phyloP scores from a whole-genome alignment of 345 rosid genomes.

The Populus pruinosa region DNA sequence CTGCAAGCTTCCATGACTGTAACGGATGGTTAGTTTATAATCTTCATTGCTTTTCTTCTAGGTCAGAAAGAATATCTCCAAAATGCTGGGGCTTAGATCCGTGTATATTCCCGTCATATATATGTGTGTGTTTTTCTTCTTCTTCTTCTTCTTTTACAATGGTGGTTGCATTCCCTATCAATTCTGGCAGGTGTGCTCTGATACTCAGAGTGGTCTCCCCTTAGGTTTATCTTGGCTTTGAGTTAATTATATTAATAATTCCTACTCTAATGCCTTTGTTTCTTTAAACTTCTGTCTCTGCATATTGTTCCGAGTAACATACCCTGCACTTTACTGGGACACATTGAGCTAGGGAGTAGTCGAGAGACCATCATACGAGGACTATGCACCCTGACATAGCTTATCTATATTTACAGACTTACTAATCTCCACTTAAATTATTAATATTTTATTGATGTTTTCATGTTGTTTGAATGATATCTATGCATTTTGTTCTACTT shows the following conservation, averaged over 20 bases:
- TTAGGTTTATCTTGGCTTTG: too few relatives aligned
- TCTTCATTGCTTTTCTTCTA: not conserved
- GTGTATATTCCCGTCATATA: not conserved
- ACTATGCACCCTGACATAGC: not conserved
- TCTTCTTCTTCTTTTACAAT: not conserved
- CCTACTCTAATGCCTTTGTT: not conserved
- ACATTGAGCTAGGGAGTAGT: not conserved
- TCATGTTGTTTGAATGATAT: not conserved
- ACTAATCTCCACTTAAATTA: not conserved
- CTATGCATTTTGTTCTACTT: not conserved
- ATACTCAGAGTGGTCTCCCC: too few relatives aligned
- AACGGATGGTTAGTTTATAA: conserved; percentile 71
- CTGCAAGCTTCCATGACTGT: conserved; percentile 98
- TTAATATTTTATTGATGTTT: not conserved
- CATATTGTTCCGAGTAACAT: not conserved
- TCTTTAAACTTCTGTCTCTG: not conserved
- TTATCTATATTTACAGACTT: not conserved
- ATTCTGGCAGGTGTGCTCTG: too few relatives aligned
- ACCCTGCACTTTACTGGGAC: not conserved
- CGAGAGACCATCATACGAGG: too few relatives aligned
- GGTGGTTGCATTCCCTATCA: not conserved
- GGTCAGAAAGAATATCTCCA: not conserved
- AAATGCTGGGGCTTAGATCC: not conserved
- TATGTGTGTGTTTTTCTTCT: not conserved
- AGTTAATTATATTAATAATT: too few relatives aligned